phyloP scores from a whole-genome alignment of 2,329 filamentous ascomycete species.

The Acephala macrosclerotiorum region DNA sequence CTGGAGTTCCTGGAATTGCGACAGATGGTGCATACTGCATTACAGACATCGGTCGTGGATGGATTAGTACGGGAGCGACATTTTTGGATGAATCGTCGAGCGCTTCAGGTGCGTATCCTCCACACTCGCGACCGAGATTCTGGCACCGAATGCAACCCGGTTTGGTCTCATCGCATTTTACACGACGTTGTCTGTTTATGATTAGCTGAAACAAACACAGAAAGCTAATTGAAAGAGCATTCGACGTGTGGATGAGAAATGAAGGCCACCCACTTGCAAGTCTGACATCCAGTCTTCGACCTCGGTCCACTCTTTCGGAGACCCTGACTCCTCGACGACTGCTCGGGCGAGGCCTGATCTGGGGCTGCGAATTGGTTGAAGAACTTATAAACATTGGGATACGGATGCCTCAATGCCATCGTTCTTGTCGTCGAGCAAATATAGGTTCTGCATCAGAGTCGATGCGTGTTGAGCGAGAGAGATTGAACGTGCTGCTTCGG shows the following conservation, averaged over 20 bases:
- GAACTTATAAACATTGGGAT: conserved; percentile 45
- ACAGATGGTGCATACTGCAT: conserved; percentile 41
- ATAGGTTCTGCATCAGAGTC: conserved; percentile 14
- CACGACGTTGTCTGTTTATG: conserved; percentile 40
- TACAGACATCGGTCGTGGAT: conserved; percentile 42
- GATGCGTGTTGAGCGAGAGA: conserved; percentile 1
- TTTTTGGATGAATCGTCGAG: conserved; percentile 38
- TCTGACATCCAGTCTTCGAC: conserved; percentile 45
- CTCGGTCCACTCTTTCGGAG: conserved; percentile 44
- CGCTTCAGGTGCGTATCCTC: conserved; percentile 43
- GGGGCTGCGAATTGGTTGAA: conserved; percentile 44
- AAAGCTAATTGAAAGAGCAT: not conserved
- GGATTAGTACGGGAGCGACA: conserved; percentile 39
- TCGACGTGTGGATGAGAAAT: not conserved
- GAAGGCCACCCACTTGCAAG: conserved; percentile 42
- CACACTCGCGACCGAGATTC: conserved; percentile 44
- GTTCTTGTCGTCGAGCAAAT: conserved; percentile 33
- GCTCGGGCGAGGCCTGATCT: conserved; percentile 42
- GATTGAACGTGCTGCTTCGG: not conserved
- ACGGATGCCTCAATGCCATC: conserved; percentile 44
- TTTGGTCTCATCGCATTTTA: conserved; percentile 46
- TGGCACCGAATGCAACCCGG: conserved; percentile 44
- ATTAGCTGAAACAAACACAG: conserved; percentile 27
- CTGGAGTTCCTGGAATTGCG: conserved; percentile 39
- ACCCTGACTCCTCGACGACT: conserved; percentile 43